Evolutionary conservation across 345 rosid genomes (phyloP).

Genomic region (Eutrema japonicum): DNA sequence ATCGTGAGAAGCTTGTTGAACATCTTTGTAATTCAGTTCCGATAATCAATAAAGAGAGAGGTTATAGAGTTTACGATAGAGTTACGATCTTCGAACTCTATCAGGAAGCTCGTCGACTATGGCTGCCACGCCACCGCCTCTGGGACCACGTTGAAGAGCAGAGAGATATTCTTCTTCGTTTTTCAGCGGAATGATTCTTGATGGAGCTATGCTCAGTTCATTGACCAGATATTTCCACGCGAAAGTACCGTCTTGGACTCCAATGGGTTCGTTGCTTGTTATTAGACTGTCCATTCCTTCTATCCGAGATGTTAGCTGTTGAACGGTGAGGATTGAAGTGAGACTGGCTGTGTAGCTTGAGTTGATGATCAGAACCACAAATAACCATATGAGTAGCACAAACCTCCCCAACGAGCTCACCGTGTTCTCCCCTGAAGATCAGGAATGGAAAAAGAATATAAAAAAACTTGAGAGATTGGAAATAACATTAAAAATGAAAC

Average conservation of each 20-base stretch:
- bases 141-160: conserved; percentile 68
- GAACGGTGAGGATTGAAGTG: conserved; percentile 93
- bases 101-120: conserved; percentile 95
- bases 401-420: conserved; percentile 79
- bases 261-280: conserved; percentile 68
- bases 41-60: no score
- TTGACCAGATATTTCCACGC: conserved; percentile 75
- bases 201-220: conserved; percentile 78
- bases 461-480: conserved; percentile 14
- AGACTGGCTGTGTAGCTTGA: conserved; percentile 98
- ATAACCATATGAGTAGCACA: conserved; percentile 90
- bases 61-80: no score
- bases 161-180: conserved; percentile 53
- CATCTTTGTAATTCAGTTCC: no score
- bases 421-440: conserved; percentile 79
- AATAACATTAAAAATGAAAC: background rate
- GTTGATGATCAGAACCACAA: conserved; percentile 89
- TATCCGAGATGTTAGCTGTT: conserved; percentile 75
- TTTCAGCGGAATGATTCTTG: conserved; percentile 63
- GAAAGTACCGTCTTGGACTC: conserved; percentile 89
- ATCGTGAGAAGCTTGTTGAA: no score
- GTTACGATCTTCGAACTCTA: no score
- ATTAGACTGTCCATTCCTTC: conserved; percentile 80
- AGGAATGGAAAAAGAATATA: conserved; percentile 8
- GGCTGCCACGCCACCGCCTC: conserved; percentile 78